These are phyloP conservation scores for Chlorella sp. DNA, from an alignment of 139 green algal genomes.

Conservation along the genomic window DNA sequence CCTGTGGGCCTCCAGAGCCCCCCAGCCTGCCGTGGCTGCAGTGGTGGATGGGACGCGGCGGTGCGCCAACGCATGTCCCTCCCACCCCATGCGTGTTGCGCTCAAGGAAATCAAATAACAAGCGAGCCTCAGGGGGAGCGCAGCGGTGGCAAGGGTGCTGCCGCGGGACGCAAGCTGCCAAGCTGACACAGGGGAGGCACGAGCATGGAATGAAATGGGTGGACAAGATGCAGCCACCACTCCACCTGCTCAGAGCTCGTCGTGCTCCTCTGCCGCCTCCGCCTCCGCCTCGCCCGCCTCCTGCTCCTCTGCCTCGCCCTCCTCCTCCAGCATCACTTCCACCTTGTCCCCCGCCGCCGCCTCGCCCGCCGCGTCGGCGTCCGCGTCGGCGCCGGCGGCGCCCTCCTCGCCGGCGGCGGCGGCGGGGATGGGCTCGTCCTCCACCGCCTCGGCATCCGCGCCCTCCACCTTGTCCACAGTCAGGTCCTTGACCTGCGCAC, in stretches of 20 bases:
- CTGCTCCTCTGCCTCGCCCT: not conserved
- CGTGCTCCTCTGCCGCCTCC: not conserved
- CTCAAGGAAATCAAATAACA: no score
- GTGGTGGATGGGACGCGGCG: no score
- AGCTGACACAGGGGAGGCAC: no score
- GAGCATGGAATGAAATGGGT: no score
- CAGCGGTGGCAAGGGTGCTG: no score
- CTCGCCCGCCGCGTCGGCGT: not conserved
- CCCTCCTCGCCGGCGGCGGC: not conserved
- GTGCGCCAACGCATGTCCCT: no score
- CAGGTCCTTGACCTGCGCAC: no score
- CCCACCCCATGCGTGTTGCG: no score
- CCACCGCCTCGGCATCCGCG: not conserved
- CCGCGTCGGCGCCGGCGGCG: not conserved
- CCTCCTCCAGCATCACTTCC: not conserved
- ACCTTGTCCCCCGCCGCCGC: not conserved
- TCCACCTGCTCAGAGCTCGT: conserved; percentile 1
- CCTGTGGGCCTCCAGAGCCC: no score
- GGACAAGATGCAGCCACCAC: not conserved
- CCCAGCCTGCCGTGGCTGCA: no score
- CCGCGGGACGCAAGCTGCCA: no score
- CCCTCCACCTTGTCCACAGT: not conserved
- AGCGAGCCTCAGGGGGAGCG: no score
- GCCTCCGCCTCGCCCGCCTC: not conserved
- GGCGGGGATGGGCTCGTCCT: not conserved